These are phyloP conservation scores for Colletotrichum orchidophilum DNA, from an alignment of 2,329 filamentous ascomycete genomes.

Conservation along the genomic window DNA sequence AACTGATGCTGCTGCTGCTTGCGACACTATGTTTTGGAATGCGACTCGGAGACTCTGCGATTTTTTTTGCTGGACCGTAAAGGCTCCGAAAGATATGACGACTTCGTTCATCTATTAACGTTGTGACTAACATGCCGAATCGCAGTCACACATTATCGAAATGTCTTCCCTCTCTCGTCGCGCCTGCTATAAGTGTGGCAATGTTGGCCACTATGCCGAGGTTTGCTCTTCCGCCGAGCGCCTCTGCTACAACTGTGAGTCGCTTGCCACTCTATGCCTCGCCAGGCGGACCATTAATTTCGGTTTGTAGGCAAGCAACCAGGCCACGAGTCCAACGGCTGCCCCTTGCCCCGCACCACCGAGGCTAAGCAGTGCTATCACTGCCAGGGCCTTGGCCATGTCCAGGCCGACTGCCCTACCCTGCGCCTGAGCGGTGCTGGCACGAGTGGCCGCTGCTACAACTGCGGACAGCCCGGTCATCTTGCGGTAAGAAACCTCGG, in stretches of 20 bases:
- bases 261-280: neutral
- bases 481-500: conserved; percentile 73
- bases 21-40: neutral
- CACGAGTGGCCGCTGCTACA: conserved; percentile 92
- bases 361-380: conserved; percentile 99
- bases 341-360: conserved; percentile 94
- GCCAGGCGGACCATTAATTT: neutral
- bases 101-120: conserved; percentile 26
- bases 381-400: conserved; percentile 97
- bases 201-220: conserved; percentile 84
- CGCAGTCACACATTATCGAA: conserved; percentile 41
- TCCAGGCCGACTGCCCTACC: conserved; percentile 98
- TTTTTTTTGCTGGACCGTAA: neutral
- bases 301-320: conserved; percentile 78
- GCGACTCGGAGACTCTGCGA: neutral
- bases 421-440: conserved; percentile 87
- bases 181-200: conserved; percentile 86
- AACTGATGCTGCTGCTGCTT: neutral
- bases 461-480: conserved; percentile 92
- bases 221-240: conserved; percentile 98
- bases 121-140: conserved; percentile 34
- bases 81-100: neutral
- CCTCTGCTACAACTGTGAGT: conserved; percentile 98
- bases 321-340: conserved; percentile 96
- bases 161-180: conserved; percentile 86